Base-by-base conservation (phyloP, 2,329 filamentous ascomycete species). In the Hymenoscyphus scutula region DNA sequence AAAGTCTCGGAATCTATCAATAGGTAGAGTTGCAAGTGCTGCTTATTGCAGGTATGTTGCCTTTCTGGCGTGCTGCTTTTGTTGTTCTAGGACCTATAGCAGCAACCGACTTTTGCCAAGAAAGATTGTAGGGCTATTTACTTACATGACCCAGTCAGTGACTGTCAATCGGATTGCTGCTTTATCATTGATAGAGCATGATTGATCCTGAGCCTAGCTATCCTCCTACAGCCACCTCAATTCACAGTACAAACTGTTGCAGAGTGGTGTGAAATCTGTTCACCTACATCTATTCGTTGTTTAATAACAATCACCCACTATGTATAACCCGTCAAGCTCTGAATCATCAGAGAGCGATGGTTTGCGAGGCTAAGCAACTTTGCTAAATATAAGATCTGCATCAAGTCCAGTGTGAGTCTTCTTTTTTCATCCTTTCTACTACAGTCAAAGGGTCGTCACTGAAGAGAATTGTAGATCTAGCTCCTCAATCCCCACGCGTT, bases 21-120 rank as follows among this genome's bases (percentile, higher is more conserved):
- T 48, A 19, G 41, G 10, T 23, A 11, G n/a, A 48, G 41, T 23
- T 48, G 32, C 1, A 34, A 34, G 32, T 48, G 19, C 7, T n/a
- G 41, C 8, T 23, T 5, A 23, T 41, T 23, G 3, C 10, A 48
- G 41, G 41, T 25, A 48, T 10, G n/a, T 48, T 3, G 19, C 23
- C 41, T 23, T 48, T 48, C n/a, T 48, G n/a, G 41, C n/a, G n/a
- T 48, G 41, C 41, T 48, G 41, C 41, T 48, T 48, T 48, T 25
- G 41, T 23, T 25, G 32, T 34, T 15, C 8, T 8, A 34, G 32
- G 11, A 34, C 10, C 15, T 34, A 34, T 13, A 34, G 32, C 32
- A 48, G 38, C 38, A 41, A 23, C 41, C 19, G 41, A 23, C n/a
- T 48, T 34, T n/a, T n/a, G n/a, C n/a, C n/a, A n/a, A n/a, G n/a